Base-by-base conservation (phyloP, 2,329 filamentous ascomycete species). In the Shiraia bambusicola region DNA sequence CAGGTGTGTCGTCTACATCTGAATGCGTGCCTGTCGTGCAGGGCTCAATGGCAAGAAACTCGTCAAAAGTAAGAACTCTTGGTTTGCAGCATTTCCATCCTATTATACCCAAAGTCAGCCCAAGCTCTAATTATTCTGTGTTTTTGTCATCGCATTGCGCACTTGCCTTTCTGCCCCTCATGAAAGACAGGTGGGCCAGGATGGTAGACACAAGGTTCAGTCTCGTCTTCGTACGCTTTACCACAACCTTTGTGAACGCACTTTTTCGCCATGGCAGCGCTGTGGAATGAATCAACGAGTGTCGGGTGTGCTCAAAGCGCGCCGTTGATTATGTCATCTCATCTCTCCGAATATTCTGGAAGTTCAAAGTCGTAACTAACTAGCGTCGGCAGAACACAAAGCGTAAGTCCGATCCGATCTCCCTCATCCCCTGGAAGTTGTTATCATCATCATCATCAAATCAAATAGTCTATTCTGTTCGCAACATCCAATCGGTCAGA, bases 61-160 rank as follows among this genome's bases (percentile, higher is more conserved):
- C 93, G 72, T 98, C 93, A 68, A 98, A 98, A 45, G 90, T 96
- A 59, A 98, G 78, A 59, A 97, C 90, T 63, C 93, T 87, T 42
- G 91, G 86, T 74, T 96, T 97, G 81, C 93, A 98, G 77, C 93
- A 98, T 76, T 95, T 94, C 92, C 93, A 97, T 65, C 93, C 92
- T 96, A 61, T 14, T 15, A 4, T n/a, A 13, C 4, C 12, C 4
- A 22, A n/a, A 11, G 37, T 58, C 26, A 52, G 49, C 30, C 43
- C 34, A 35, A 38, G 24, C 5, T 17, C n/a, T 11, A 5, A 11
- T 5, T 37, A n/a, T n/a, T n/a, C n/a, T n/a, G 19, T 13, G 30
- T 6, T n/a, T 34, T 15, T 44, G 32, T 36, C 13, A 9, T 29
- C 31, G 7, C 13, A 14, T 16, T 45, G 37, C 37, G 42, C 34